These are phyloP conservation scores for Pueraria montana DNA, from an alignment of 306 rosid species.

Conservation along the genomic window DNA sequence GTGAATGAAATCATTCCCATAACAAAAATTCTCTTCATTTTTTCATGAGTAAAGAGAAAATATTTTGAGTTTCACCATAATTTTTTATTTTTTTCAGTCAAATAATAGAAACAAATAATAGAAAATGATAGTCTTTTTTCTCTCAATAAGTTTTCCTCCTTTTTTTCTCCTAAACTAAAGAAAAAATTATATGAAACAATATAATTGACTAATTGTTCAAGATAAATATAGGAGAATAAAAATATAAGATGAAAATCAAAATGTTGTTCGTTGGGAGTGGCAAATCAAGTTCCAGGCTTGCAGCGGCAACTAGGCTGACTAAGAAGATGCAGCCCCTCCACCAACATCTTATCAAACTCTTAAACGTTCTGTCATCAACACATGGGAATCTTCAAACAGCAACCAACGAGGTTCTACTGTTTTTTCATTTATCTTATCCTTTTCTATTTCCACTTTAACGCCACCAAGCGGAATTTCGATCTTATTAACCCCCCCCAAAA, in stretches of 20 bases:
- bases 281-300: constrained; percentile 31
- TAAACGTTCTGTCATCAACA: background rate
- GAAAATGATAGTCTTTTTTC: background rate
- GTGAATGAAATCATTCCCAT: too few relatives aligned
- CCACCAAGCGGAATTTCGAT: background rate
- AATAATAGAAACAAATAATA: background rate
- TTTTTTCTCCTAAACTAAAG: too few relatives aligned
- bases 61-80: too few relatives aligned
- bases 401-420: background rate
- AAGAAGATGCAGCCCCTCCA: constrained; percentile 22
- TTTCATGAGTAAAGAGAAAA: background rate
- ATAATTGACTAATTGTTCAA: background rate
- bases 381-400: constrained; percentile 35
- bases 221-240: background rate
- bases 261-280: constrained; percentile 24
- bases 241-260: background rate
- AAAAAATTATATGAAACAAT: background rate
- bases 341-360: constrained; percentile 41
- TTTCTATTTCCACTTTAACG: background rate
- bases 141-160: background rate
- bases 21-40: too few relatives aligned
- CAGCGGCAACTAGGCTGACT: constrained; percentile 21
- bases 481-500: too few relatives aligned
- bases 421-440: background rate
- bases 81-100: background rate